Evolutionary conservation across 2,329 filamentous ascomycete species (phyloP).

Genomic region (Botrytis paeoniae): DNA sequence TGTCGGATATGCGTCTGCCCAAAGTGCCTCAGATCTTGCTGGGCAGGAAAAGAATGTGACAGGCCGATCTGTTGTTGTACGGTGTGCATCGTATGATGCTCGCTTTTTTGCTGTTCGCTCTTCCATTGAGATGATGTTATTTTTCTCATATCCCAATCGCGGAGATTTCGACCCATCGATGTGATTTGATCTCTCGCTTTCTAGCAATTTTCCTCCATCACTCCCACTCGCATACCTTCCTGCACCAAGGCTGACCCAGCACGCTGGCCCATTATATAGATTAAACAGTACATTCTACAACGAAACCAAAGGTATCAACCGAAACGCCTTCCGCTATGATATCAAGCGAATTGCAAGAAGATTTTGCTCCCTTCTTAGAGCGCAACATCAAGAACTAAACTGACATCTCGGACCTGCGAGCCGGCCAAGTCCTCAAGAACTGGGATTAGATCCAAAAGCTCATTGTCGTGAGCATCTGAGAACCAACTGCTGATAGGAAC

Average conservation of each 20-base stretch:
- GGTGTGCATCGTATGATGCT: constrained; percentile 11
- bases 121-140: not conserved
- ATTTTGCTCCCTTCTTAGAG: constrained; percentile 48
- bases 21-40: constrained; percentile 20
- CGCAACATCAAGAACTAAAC: constrained; percentile 91
- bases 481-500: constrained; percentile 99
- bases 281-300: constrained; percentile 42
- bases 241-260: constrained; percentile 30
- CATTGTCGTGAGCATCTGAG: constrained; percentile 98
- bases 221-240: constrained; percentile 16
- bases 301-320: constrained; percentile 41
- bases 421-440: constrained; percentile 96
- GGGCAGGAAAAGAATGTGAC: constrained; percentile 22
- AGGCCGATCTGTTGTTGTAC: constrained; percentile 27
- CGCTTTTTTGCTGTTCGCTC: not conserved
- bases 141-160: not conserved
- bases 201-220: constrained; percentile 15
- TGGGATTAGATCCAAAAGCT: constrained; percentile 93
- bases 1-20: constrained; percentile 19
- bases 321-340: constrained; percentile 41
- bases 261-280: constrained; percentile 40
- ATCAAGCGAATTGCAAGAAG: constrained; percentile 38
- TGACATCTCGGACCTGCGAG: constrained; percentile 87
- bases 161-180: not conserved
- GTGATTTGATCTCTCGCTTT: not conserved